Conservation (phyloP, 169 alveolate genomes). For the Cyclospora cayetanensis region DNA sequence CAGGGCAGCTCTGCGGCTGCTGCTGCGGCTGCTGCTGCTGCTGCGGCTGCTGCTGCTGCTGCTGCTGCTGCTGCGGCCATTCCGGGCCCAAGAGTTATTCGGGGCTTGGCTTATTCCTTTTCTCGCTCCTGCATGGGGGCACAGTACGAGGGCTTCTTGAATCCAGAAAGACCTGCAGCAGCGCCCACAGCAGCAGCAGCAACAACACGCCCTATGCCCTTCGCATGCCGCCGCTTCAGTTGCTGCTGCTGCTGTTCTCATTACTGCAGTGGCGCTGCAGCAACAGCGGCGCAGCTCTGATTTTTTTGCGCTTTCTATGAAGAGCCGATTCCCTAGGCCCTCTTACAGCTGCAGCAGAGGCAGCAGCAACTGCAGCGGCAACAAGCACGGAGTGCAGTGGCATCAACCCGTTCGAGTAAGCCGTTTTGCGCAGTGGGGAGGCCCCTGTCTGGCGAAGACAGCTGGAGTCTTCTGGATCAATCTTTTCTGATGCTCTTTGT, state of each 20-base stretch:
- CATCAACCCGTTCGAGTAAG: too few species aligned
- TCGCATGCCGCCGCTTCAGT: constrained; percentile 31
- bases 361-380: constrained; percentile 6
- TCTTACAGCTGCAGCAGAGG: constrained; percentile 20
- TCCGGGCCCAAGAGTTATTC: constrained; percentile 11
- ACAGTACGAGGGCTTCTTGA: background rate
- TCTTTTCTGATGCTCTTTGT: too few species aligned
- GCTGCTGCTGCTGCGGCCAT: constrained; percentile 42
- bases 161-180: background rate
- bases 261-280: constrained; percentile 8
- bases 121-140: background rate
- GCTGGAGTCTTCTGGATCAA: too few species aligned
- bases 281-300: background rate
- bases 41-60: constrained; percentile 38
- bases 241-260: background rate
- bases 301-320: background rate
- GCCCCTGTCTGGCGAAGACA: too few species aligned
- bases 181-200: constrained; percentile 26
- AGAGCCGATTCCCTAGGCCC: background rate
- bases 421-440: too few species aligned
- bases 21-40: constrained; percentile 2
- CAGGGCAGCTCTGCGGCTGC: background rate
- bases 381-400: too few species aligned
- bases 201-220: constrained; percentile 23
- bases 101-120: constrained; percentile 8